These are phyloP conservation scores for Citrus maxima DNA, from an alignment of 345 rosid genomes.

Conservation along the genomic window DNA sequence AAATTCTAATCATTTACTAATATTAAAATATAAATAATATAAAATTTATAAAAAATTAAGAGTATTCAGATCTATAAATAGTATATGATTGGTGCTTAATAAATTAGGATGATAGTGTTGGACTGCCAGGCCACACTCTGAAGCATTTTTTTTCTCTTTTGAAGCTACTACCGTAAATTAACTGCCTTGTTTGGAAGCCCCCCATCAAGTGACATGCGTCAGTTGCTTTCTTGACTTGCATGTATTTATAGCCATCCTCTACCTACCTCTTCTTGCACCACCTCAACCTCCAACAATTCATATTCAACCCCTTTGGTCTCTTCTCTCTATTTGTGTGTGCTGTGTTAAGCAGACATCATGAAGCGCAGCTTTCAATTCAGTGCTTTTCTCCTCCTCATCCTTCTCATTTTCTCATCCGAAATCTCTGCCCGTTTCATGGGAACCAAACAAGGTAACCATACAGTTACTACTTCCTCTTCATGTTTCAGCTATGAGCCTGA, in stretches of 20 bases:
- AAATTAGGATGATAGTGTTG: neutral
- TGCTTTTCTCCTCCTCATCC: constrained; percentile 36
- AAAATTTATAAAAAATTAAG: fast-evolving
- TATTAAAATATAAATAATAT: too few relatives aligned
- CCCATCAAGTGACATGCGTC: constrained; percentile 14
- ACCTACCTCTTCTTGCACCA: constrained; percentile 5
- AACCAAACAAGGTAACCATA: constrained; percentile 25
- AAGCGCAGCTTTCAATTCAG: constrained; percentile 33
- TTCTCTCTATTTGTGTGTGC: neutral
- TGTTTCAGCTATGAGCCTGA: neutral
- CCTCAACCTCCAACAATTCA: constrained; percentile 6
- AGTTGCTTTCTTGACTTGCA: constrained; percentile 12
- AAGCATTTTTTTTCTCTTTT: neutral
- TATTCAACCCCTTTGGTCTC: neutral
- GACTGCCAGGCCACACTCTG: constrained; percentile 6
- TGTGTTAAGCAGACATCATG: constrained; percentile 29
- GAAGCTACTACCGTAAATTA: neutral
- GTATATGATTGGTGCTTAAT: too few relatives aligned
- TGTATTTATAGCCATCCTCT: constrained; percentile 26
- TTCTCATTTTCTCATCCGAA: constrained; percentile 28
- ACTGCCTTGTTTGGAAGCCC: neutral
- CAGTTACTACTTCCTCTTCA: neutral
- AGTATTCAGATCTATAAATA: too few relatives aligned
- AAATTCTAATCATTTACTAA: too few relatives aligned
- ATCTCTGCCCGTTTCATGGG: constrained; percentile 32